Evolutionary conservation across 805 yeast species (phyloP).

Genomic region (Spathaspora sp.): DNA sequence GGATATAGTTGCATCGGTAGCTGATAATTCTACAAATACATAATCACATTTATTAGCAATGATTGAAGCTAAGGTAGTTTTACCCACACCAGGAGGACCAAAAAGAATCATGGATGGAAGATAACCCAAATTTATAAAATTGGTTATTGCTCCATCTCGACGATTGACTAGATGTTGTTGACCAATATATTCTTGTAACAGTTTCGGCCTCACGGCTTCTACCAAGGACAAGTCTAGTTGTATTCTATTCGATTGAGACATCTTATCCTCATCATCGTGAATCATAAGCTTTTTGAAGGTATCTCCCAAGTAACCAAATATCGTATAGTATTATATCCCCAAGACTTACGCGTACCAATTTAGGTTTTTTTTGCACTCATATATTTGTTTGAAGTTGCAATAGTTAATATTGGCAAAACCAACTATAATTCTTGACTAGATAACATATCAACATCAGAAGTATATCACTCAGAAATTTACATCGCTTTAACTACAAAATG

Average conservation of each 20-base stretch:
- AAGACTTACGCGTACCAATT: no score
- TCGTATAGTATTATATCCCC: no score
- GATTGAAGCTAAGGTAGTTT: slow-evolving; percentile 76
- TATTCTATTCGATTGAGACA: background rate
- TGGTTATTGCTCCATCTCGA: slow-evolving; percentile 57
- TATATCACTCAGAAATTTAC: no score
- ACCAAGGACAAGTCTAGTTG: slow-evolving; percentile 49
- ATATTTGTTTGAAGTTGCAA: no score
- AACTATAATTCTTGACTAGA: no score
- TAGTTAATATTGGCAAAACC: no score
- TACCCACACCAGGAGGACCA: slow-evolving; percentile 98
- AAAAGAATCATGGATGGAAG: slow-evolving; percentile 85
- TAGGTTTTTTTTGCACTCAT: no score
- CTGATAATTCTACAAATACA: slow-evolving; percentile 77
- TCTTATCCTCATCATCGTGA: background rate
- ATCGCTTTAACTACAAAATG: background rate
- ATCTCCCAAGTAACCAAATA: no score
- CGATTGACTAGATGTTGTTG: slow-evolving; percentile 72
- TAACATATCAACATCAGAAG: no score
- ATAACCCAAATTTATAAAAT: slow-evolving; percentile 58
- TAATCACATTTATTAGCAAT: slow-evolving; percentile 53
- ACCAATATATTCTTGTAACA: slow-evolving; percentile 72
- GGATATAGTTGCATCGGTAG: slow-evolving; percentile 65
- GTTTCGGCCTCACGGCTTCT: slow-evolving; percentile 77
- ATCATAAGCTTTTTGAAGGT: background rate